phyloP scores from a whole-genome alignment of 2,329 filamentous ascomycete species.

The Cladophialophora psammophila region DNA sequence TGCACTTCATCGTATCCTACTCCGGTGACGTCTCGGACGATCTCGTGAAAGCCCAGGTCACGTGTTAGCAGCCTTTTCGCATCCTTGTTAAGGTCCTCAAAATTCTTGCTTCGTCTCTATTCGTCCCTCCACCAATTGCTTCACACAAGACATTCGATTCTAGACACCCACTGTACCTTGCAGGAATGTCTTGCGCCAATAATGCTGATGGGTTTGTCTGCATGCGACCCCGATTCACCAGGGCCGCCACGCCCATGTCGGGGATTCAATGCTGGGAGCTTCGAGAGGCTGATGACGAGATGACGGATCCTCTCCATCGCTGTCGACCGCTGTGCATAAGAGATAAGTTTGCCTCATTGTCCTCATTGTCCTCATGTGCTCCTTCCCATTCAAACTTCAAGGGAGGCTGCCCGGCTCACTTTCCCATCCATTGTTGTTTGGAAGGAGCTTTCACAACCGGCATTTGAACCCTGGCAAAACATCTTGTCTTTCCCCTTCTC shows the following conservation, averaged over 20 bases:
- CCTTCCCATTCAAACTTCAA: neutral
- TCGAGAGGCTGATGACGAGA: slow-evolving; percentile 2
- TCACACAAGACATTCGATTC: neutral
- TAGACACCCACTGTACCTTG: neutral
- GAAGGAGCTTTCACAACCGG: neutral
- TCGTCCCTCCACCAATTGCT: slow-evolving; percentile 12
- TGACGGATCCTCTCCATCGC: neutral
- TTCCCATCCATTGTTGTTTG: neutral
- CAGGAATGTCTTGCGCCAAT: slow-evolving; percentile 13
- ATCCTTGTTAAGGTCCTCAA: slow-evolving; percentile 27
- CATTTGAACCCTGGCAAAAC: neutral
- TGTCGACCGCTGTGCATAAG: neutral
- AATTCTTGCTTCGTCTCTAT: slow-evolving; percentile 7
- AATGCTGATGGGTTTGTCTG: neutral
- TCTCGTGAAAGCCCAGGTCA: neutral
- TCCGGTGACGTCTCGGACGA: neutral
- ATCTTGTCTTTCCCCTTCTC: neutral
- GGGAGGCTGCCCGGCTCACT: neutral
- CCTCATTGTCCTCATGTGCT: neutral
- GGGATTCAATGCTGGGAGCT: neutral
- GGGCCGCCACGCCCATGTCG: neutral
- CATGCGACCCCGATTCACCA: neutral
- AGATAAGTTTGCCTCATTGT: neutral
- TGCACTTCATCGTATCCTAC: neutral
- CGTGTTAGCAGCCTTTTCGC: neutral